Percentiles rank a stretch among this genome's conserved stretches.
These are phyloP conservation scores for Colletotrichum zoysiae DNA, from an alignment of 2,329 filamentous ascomycete species.

Conservation along the genomic window DNA sequence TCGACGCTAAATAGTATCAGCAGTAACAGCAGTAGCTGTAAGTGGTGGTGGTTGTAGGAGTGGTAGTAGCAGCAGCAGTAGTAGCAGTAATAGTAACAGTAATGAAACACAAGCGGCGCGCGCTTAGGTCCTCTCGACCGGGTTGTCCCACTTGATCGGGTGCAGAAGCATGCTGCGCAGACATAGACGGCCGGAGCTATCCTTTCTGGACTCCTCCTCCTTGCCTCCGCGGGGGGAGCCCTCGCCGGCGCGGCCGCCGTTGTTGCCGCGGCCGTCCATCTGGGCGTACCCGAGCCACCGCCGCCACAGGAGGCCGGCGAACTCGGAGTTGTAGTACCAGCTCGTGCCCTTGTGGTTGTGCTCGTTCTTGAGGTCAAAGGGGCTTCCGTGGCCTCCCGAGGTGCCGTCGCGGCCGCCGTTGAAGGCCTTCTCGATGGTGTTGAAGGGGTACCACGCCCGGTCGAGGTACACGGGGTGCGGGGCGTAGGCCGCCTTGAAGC, in stretches of 20 bases:
- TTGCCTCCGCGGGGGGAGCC: constrained; percentile 65
- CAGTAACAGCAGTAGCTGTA: too few relatives aligned
- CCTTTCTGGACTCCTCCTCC: constrained; percentile 59
- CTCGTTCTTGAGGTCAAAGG: constrained; percentile 78
- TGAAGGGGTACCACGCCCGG: constrained; percentile 76
- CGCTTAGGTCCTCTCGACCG: constrained; percentile 54
- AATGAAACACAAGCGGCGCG: neutral
- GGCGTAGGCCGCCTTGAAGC: constrained; percentile 82
- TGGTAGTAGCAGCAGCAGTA: neutral
- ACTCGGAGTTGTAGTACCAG: constrained; percentile 88
- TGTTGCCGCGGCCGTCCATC: constrained; percentile 62
- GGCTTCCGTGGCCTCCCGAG: constrained; percentile 72
- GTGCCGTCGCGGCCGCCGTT: constrained; percentile 80
- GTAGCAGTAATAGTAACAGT: neutral
- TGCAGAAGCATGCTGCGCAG: constrained; percentile 84
- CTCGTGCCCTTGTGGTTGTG: constrained; percentile 85
- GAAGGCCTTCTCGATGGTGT: constrained; percentile 80
- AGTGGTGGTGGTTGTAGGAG: neutral
- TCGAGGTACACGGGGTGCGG: constrained; percentile 87
- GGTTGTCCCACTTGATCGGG: constrained; percentile 78
- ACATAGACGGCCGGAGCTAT: constrained; percentile 76
- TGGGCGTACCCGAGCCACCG: constrained; percentile 78
- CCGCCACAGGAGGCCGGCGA: constrained; percentile 82
- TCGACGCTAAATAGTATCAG: neutral
- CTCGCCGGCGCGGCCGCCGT: constrained; percentile 62